Base-by-base conservation (phyloP, 257 asterid species). In the Dorcoceras hygrometricum region DNA sequence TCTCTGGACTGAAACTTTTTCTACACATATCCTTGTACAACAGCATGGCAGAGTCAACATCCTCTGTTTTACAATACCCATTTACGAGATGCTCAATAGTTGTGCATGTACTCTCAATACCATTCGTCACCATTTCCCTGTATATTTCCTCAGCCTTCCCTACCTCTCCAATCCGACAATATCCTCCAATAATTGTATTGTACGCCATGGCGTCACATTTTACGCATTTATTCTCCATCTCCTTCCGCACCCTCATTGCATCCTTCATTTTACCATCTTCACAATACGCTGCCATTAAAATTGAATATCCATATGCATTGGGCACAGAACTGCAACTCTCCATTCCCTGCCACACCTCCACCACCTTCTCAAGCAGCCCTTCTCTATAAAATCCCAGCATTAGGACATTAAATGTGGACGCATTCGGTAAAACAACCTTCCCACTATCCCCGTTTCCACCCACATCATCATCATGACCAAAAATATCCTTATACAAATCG, bases 351-450 rank as follows among this genome's bases (percentile, higher is more conserved):
- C 97, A 86, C 28, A 90, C 80, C 73, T 77, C 82, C 76, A 84
- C 87, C 51, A 90, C 91, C 73, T 79, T 85, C 64, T 82, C 86
- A 67, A 82, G 81, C 74, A 85, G 73, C 6, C 94, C 97, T 43
- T 82, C 91, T 59, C 95, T 83, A 51, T 83, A 77, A 67, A 86
- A 90, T 46, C 89, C 95, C 73, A 83, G 76, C 92, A 90, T 90
- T 28, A 93, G 67, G 18, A 72, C 71, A 69, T 88, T 88, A 69
- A 90, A 82, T 0, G 94, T 86, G 70, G 71, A 70, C 16, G 88
- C 69, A 72, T 55, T 80, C 0, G 83, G 86, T 22, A n/a, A 18
- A 4, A 67, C 43, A 62, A 69, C 43, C 67, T 73, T 81, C 20
- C 54, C 46, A 25, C 72, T 72, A 25, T 54, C 69, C 43, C 57